A percentile compares a stretch with the other conserved stretches of the same genome.
Conservation (phyloP, 805 yeast genomes). For the Candida khao-thaluensis region DNA sequence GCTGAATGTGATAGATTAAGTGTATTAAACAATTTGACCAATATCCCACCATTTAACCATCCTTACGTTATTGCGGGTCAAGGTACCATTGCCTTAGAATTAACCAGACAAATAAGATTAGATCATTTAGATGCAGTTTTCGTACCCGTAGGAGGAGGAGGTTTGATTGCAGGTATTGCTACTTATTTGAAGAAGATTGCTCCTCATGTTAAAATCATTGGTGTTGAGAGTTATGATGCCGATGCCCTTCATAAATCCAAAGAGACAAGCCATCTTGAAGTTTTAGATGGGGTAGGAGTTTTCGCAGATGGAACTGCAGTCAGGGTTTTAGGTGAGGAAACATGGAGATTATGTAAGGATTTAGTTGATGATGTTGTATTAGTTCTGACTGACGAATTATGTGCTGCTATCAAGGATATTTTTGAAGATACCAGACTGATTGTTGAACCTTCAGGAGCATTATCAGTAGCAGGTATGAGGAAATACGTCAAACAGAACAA, state of each 20-base stretch:
- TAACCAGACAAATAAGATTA: slow-evolving; percentile 80
- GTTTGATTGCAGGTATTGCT: slow-evolving; percentile 87
- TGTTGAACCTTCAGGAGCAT: slow-evolving; percentile 96
- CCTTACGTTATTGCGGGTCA: slow-evolving; percentile 99
- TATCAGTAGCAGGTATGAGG: slow-evolving; percentile 92
- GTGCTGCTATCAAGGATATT: slow-evolving; percentile 94
- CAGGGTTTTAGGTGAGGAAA: slow-evolving; percentile 82
- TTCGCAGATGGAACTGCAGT: slow-evolving; percentile 99
- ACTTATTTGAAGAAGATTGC: slow-evolving; percentile 91
- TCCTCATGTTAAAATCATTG: slow-evolving; percentile 95
- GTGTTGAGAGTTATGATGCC: slow-evolving; percentile 95
- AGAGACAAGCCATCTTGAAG: slow-evolving; percentile 50
- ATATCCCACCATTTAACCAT: slow-evolving; percentile 98
- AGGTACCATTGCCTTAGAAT: slow-evolving; percentile 94
- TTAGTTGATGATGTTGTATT: slow-evolving; percentile 85
- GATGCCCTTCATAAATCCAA: slow-evolving; percentile 84
- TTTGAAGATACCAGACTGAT: slow-evolving; percentile 94
- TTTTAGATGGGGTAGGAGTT: slow-evolving; percentile 76
- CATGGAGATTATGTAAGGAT: slow-evolving; percentile 75
- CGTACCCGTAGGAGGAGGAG: slow-evolving; percentile 97
- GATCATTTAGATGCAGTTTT: slow-evolving; percentile 82
- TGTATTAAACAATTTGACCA: slow-evolving; percentile 68
- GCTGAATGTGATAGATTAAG: slow-evolving; percentile 78
- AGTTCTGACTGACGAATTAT: slow-evolving; percentile 89
- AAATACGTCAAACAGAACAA: slow-evolving; percentile 70